Evolutionary conservation across 805 yeast species (phyloP).

Genomic region (Candida corydali): DNA sequence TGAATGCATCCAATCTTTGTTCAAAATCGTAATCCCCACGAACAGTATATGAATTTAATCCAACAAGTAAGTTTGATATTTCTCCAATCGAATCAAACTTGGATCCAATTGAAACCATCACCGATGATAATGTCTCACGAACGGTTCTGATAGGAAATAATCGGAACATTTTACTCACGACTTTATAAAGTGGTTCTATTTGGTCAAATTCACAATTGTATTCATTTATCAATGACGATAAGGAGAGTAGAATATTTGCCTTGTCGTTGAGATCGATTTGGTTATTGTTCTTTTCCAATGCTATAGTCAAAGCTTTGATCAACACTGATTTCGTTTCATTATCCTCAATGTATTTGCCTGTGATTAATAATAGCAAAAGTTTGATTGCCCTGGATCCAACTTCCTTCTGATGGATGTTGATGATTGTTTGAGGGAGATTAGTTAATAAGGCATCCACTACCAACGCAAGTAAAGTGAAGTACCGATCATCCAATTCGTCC

Average conservation of each 20-base stretch:
- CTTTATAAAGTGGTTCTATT: constrained; percentile 45
- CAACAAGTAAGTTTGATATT: constrained; percentile 53
- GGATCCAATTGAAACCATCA: constrained; percentile 57
- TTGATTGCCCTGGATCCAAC: constrained; percentile 51
- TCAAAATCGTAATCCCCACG: constrained; percentile 79
- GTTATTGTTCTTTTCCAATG: constrained; percentile 54
- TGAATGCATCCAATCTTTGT: constrained; percentile 64
- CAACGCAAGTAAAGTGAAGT: constrained; percentile 46
- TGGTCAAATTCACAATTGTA: constrained; percentile 52
- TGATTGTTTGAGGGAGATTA: constrained; percentile 48
- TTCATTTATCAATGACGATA: constrained; percentile 51
- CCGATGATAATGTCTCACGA: constrained; percentile 55
- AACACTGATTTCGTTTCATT: constrained; percentile 50
- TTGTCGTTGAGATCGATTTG: constrained; percentile 52
- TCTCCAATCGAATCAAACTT: constrained; percentile 39
- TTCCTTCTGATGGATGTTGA: constrained; percentile 36
- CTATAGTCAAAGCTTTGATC: constrained; percentile 52
- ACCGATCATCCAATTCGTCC: constrained; percentile 29
- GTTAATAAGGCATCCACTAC: constrained; percentile 56
- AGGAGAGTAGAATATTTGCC: constrained; percentile 51
- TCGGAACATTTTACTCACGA: constrained; percentile 56
- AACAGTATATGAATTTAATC: constrained; percentile 67
- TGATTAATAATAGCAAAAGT: constrained; percentile 48
- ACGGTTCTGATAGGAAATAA: constrained; percentile 55
- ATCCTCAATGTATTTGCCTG: constrained; percentile 55